phyloP scores from a whole-genome alignment of 129 eudicot genomes.

The Centrapalus pauciflorus region DNA sequence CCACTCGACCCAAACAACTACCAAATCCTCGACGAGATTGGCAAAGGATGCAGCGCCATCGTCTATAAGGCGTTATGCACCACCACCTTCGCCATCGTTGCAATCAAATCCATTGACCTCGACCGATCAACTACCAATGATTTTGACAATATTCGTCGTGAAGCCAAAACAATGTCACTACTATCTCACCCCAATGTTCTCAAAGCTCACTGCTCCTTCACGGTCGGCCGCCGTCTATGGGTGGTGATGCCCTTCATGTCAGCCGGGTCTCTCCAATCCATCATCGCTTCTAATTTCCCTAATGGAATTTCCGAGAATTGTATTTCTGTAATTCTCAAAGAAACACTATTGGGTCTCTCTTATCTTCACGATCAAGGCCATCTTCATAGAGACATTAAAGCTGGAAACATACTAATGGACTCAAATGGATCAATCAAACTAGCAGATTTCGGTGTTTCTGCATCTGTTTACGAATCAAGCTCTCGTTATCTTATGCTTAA shows the following conservation, averaged over 20 bases:
- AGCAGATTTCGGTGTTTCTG: conserved; percentile 78
- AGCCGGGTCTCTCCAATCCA: conserved; percentile 68
- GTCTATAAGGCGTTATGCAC: conserved; percentile 69
- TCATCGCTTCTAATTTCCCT: conserved; percentile 50
- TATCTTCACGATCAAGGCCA: conserved; percentile 82
- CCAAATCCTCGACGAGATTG: conserved; percentile 51
- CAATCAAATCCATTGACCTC: conserved; percentile 69
- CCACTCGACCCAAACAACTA: conserved; percentile 61
- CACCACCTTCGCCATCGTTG: conserved; percentile 36
- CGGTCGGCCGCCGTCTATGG: conserved; percentile 62
- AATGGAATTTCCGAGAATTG: conserved; percentile 54
- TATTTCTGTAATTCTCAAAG: conserved; percentile 52
- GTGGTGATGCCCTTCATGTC: conserved; percentile 91
- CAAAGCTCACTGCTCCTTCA: conserved; percentile 61
- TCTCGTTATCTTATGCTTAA: conserved; percentile 30
- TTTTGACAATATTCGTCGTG: conserved; percentile 52
- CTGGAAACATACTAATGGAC: conserved; percentile 66
- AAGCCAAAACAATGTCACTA: conserved; percentile 66
- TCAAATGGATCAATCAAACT: conserved; percentile 51
- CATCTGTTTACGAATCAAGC: conserved; percentile 48
- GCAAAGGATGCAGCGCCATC: conserved; percentile 53
- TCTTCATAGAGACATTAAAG: conserved; percentile 70
- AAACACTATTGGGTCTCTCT: conserved; percentile 43
- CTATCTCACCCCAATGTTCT: conserved; percentile 68
- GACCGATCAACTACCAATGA: conserved; percentile 48